Percentiles rank a stretch among this genome's conserved stretches.
Conservation (phyloP, 306 rosid genomes). For the Acacia acuminata region DNA sequence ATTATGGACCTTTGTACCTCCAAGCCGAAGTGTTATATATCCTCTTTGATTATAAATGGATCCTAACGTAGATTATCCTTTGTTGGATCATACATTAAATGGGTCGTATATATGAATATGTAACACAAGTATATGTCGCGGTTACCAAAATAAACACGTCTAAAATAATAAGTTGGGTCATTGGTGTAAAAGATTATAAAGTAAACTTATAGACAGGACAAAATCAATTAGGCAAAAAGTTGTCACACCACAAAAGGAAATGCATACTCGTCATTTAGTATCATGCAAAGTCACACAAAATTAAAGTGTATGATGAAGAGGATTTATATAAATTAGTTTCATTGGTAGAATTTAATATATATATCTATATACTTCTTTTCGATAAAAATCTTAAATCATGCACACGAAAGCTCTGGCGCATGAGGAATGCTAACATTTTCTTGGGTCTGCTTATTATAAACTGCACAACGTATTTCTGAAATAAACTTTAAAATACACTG, state of each 20-base stretch:
- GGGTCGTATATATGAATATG: too few relatives aligned
- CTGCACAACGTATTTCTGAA: too few relatives aligned
- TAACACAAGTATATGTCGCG: not conserved
- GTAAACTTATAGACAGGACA: not conserved
- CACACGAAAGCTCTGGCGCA: not conserved
- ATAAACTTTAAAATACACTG: too few relatives aligned
- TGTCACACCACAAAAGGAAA: not conserved
- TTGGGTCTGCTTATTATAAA: not conserved
- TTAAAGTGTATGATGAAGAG: not conserved
- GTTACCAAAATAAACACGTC: not conserved
- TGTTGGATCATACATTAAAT: too few relatives aligned
- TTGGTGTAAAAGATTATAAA: not conserved
- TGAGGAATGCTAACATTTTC: not conserved
- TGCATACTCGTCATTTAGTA: not conserved
- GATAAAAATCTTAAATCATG: not conserved
- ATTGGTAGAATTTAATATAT: not conserved
- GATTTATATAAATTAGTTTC: not conserved
- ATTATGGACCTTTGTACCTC: too few relatives aligned
- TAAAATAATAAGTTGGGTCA: not conserved
- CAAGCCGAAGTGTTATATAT: too few relatives aligned
- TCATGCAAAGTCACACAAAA: not conserved
- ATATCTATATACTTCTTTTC: not conserved
- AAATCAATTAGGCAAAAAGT: not conserved
- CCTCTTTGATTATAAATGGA: too few relatives aligned
- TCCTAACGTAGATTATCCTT: too few relatives aligned